Evolutionary conservation across 495 filamentous ascomycete genomes (phyloP).

Genomic region (Xylaria palmicola): DNA sequence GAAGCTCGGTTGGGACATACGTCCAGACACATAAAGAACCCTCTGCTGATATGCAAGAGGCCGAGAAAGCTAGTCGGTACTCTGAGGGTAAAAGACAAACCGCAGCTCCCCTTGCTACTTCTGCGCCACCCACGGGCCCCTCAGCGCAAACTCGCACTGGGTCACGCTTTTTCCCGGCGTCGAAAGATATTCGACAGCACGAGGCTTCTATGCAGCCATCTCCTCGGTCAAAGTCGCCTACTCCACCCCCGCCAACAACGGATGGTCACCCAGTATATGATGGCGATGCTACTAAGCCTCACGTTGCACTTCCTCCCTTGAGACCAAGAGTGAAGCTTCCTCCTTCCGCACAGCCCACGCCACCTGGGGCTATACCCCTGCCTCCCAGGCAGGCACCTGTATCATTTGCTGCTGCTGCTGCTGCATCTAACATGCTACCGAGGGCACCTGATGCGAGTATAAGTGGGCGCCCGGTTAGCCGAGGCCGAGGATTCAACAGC

Average conservation of each 20-base stretch:
- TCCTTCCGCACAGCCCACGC: constrained; percentile 42
- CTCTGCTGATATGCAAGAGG: constrained; percentile 6
- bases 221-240: constrained; percentile 49
- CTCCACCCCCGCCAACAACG: constrained; percentile 74
- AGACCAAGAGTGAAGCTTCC: constrained; percentile 72
- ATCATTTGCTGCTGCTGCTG: constrained; percentile 58
- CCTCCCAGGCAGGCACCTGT: constrained; percentile 45
- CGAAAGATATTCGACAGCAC: constrained; percentile 14
- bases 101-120: background rate
- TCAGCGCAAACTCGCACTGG: constrained; percentile 45
- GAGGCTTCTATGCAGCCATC: background rate
- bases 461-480: constrained; percentile 26
- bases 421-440: constrained; percentile 20
- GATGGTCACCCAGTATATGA: constrained; percentile 69
- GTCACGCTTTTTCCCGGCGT: constrained; percentile 69
- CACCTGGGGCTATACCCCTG: constrained; percentile 35
- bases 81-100: constrained; percentile 38
- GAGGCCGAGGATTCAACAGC: constrained; percentile 21
- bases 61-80: constrained; percentile 5
- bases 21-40: background rate
- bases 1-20: background rate
- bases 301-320: constrained; percentile 66
- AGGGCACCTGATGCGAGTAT: constrained; percentile 5
- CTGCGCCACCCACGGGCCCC: constrained; percentile 36
- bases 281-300: constrained; percentile 60